Base-by-base conservation (phyloP, 2,329 filamentous ascomycete species). In the Talaromyces funiculosus region DNA sequence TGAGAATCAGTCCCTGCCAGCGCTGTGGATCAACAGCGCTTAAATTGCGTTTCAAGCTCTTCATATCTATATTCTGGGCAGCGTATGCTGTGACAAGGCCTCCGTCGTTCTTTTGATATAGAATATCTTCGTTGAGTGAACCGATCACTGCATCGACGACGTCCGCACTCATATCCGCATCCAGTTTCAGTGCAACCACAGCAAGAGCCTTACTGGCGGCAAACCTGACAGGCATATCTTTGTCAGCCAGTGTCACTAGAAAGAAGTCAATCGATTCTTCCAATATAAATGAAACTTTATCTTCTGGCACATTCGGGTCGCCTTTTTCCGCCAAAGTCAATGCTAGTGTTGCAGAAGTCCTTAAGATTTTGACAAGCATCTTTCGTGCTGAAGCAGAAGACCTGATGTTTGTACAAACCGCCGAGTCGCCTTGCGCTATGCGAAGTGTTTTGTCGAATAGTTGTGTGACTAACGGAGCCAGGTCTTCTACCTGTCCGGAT, bases 1-100 rank as follows among this genome's bases (percentile, higher is more conserved):
- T 94, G 47, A 99, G 81, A 68, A 92, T 92, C 38, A 97, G 75
- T 0, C 94, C 94, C 72, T 99, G 94, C 94, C 94, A 99, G 73
- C 88, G 86, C 26, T 93, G 80, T 16, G 90, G 83, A 71, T 95
- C 87, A 14, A 95, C 91, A 8, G 87, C 86, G 43, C 86, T 86
- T 37, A 96, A 77, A 70, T 94, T 78, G 71, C 73, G 64, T 75
- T 77, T 78, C 40, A 76, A 54, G 35, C 76, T 79, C 20, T 75
- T 75, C 75, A 66, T 61, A 7, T 67, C 68, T 31, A 71, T 64
- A 8, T 61, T 71, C 51, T 66, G 66, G 51, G 69, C 71, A 57
- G 77, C 71, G 38, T 69, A 67, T 4, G 67, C 66, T 14, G 75
- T 71, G 42, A 78, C 65, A 16, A 78, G 68, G n/a, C 71, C 67